phyloP scores from a whole-genome alignment of 2,329 filamentous ascomycete species.

The Monilinia fructicola region DNA sequence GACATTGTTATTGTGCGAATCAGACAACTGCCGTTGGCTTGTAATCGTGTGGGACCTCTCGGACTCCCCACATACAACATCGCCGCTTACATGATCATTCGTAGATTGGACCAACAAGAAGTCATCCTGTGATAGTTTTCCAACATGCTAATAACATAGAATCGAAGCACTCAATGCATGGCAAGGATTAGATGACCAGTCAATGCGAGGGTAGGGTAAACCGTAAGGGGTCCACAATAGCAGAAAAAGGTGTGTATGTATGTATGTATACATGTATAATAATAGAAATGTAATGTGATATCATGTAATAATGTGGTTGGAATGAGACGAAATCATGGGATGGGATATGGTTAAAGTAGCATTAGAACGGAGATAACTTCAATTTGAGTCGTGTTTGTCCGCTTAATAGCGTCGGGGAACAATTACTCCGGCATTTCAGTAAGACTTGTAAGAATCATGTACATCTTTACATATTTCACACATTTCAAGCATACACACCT shows the following conservation, averaged over 20 bases:
- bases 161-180: neutral
- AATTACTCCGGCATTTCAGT: slow-evolving; percentile 12
- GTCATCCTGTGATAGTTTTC: neutral
- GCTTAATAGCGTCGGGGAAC: slow-evolving; percentile 6
- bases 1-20: slow-evolving; percentile 1
- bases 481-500: slow-evolving; percentile 1
- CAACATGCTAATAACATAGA: slow-evolving; percentile 3
- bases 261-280: too few relatives aligned
- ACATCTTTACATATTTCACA: slow-evolving; percentile 2
- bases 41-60: neutral
- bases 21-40: slow-evolving; percentile 12
- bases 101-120: neutral
- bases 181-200: slow-evolving; percentile 1
- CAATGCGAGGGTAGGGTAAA: neutral
- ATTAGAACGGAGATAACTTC: neutral
- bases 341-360: neutral
- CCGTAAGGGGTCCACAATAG: neutral
- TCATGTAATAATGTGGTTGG: neutral
- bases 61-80: neutral
- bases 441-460: slow-evolving; percentile 7
- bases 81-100: neutral
- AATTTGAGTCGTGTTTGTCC: neutral
- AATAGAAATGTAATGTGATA: slow-evolving; percentile 1
- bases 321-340: neutral
- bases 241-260: neutral